Conservation (phyloP, 2,329 filamentous ascomycete species). For the Phyllosticta citriasiana region DNA sequence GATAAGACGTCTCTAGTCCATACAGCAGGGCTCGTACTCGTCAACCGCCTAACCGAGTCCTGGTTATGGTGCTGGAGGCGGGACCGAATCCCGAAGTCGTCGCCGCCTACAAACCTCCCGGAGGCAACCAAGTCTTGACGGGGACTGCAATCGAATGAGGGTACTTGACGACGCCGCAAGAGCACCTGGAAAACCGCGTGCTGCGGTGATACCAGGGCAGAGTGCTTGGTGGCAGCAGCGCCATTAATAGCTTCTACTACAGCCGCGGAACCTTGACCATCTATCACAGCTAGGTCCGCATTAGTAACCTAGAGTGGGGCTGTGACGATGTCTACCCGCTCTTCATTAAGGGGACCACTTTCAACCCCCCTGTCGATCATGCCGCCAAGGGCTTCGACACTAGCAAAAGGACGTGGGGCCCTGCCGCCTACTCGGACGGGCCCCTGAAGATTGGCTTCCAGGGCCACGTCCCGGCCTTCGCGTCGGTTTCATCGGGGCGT, state of each 20-base stretch:
- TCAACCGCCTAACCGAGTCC: constrained; percentile 16
- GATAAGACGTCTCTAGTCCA: neutral
- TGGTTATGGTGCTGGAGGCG: constrained; percentile 18
- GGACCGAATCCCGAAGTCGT: constrained; percentile 16
- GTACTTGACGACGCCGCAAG: constrained; percentile 18
- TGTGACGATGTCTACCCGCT: constrained; percentile 7
- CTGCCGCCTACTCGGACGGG: constrained; percentile 19
- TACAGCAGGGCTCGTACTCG: constrained; percentile 16
- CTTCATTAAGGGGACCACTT: constrained; percentile 19
- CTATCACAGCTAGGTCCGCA: constrained; percentile 21
- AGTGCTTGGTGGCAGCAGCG: constrained; percentile 20
- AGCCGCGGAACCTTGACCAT: constrained; percentile 13
- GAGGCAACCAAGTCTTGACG: constrained; percentile 20
- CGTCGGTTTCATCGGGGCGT: constrained; percentile 20
- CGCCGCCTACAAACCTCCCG: constrained; percentile 19
- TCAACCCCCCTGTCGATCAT: constrained; percentile 19
- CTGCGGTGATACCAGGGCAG: constrained; percentile 19
- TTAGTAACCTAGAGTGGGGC: constrained; percentile 17
- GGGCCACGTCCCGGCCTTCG: constrained; percentile 21
- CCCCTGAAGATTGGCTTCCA: constrained; percentile 22
- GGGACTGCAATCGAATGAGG: constrained; percentile 21
- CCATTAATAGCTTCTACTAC: constrained; percentile 19
- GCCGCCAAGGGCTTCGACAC: constrained; percentile 19
- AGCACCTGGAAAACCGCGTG: constrained; percentile 16
- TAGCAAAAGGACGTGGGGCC: constrained; percentile 21